Evolutionary conservation across 108 stramenopile genomes (phyloP).

Genomic region (Conticribra weissflogii): DNA sequence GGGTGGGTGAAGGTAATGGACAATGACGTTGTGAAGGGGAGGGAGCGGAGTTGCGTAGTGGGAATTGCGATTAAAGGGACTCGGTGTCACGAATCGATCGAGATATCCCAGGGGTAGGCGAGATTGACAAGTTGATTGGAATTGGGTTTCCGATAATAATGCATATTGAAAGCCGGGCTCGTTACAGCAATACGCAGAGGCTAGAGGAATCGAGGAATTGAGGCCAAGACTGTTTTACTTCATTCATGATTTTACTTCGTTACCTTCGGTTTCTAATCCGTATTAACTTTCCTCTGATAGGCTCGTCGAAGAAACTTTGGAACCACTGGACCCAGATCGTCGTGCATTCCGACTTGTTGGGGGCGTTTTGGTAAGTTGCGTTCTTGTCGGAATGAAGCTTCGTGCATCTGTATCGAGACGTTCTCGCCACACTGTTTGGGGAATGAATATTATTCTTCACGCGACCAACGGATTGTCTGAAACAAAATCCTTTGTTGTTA

Average conservation of each 20-base stretch:
- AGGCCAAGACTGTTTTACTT: background rate
- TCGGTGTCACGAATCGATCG: too few relatives aligned
- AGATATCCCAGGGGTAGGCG: too few relatives aligned
- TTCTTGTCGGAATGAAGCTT: background rate
- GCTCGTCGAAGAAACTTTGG: conserved; percentile 91
- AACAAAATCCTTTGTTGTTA: too few relatives aligned
- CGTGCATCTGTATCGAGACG: background rate
- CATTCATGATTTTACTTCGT: conserved; percentile 1
- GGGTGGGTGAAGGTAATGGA: too few relatives aligned
- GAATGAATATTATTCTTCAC: background rate
- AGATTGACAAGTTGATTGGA: too few relatives aligned
- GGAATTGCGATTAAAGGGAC: too few relatives aligned
- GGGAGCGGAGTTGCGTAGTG: background rate
- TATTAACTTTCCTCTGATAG: conserved; percentile 5
- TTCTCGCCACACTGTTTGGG: too few relatives aligned
- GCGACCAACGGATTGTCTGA: background rate
- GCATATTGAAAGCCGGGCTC: too few relatives aligned
- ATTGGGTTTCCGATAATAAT: too few relatives aligned
- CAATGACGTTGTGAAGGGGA: background rate
- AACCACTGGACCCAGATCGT: conserved; percentile 86
- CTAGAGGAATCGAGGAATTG: too few relatives aligned
- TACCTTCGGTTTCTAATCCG: background rate
- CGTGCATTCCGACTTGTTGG: conserved; percentile 93
- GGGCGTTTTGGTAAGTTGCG: conserved; percentile 74
- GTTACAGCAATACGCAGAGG: too few relatives aligned